Evolutionary conservation across 2,329 filamentous ascomycete species (phyloP).

Genomic region (Aspergillus fijiensis): DNA sequence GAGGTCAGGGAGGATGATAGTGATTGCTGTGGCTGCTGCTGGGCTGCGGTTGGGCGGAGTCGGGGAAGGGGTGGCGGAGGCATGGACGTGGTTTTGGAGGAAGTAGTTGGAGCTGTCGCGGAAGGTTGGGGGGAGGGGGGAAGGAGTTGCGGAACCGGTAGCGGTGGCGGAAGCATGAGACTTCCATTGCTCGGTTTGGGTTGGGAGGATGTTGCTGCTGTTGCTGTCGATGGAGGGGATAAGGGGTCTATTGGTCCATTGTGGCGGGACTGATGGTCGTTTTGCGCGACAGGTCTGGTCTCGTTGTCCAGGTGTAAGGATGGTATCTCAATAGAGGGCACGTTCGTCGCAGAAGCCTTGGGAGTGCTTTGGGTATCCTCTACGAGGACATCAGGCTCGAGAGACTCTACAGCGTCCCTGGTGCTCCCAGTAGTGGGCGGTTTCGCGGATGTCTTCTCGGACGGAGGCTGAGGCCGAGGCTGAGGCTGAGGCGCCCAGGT

Average conservation of each 20-base stretch:
- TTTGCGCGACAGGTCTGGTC: conserved; percentile 2
- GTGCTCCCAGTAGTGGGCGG: conserved; percentile 12
- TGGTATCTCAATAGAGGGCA: conserved; percentile 31
- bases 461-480: conserved; percentile 19
- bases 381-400: conserved; percentile 14
- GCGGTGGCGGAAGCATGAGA: conserved; percentile 16
- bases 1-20: conserved; percentile 15
- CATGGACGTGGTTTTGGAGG: conserved; percentile 27
- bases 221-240: background rate
- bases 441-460: conserved; percentile 17
- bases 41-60: conserved; percentile 24
- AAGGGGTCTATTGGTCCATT: conserved; percentile 14
- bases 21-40: conserved; percentile 19
- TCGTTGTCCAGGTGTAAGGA: conserved; percentile 31
- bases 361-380: conserved; percentile 37
- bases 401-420: conserved; percentile 9
- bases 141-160: background rate
- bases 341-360: conserved; percentile 33
- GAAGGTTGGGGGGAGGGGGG: background rate
- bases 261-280: conserved; percentile 11
- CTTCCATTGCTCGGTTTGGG: conserved; percentile 7
- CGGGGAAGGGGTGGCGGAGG: conserved; percentile 36
- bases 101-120: background rate
- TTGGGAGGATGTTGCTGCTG: background rate
- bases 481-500: conserved; percentile 32